phyloP scores from a whole-genome alignment of 305 asterid genomes.

The Rubia tinctorum region DNA sequence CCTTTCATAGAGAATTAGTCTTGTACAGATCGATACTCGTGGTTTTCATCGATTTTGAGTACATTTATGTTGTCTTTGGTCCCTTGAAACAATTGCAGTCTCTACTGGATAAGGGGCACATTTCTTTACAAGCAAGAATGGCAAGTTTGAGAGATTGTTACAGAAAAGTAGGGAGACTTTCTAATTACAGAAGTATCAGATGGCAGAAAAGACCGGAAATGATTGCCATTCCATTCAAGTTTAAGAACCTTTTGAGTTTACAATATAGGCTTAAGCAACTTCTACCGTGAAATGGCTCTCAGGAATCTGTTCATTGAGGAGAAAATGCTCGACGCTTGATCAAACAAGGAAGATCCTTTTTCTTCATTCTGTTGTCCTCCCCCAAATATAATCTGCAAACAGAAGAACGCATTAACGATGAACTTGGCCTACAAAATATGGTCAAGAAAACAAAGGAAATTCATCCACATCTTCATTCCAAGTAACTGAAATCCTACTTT shows the following conservation, averaged over 20 bases:
- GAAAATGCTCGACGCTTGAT: slow-evolving; percentile 82
- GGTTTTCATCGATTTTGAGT: not conserved
- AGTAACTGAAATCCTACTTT: not conserved
- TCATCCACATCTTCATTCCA: not conserved
- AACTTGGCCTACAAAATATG: not conserved
- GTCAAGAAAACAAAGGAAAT: slow-evolving; percentile 6
- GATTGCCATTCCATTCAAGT: not conserved
- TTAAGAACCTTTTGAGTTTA: not conserved
- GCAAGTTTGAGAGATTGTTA: not conserved
- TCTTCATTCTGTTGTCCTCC: slow-evolving; percentile 44
- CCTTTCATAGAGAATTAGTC: not conserved
- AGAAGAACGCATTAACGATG: not conserved
- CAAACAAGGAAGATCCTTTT: slow-evolving; percentile 56
- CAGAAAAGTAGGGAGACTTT: not conserved
- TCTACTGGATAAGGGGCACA: not conserved
- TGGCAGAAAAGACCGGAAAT: not conserved
- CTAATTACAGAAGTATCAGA: not conserved
- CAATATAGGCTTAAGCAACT: not conserved
- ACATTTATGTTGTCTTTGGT: not conserved
- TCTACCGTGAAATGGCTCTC: slow-evolving; percentile 77
- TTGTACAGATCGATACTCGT: not conserved
- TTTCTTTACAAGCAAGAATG: not conserved
- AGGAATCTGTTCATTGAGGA: slow-evolving; percentile 79
- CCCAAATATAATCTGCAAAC: slow-evolving; percentile 66
- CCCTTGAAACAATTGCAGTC: not conserved